Evolutionary conservation across 2,329 filamentous ascomycete genomes (phyloP).

Genomic region (Basipetospora chlamydospora): DNA sequence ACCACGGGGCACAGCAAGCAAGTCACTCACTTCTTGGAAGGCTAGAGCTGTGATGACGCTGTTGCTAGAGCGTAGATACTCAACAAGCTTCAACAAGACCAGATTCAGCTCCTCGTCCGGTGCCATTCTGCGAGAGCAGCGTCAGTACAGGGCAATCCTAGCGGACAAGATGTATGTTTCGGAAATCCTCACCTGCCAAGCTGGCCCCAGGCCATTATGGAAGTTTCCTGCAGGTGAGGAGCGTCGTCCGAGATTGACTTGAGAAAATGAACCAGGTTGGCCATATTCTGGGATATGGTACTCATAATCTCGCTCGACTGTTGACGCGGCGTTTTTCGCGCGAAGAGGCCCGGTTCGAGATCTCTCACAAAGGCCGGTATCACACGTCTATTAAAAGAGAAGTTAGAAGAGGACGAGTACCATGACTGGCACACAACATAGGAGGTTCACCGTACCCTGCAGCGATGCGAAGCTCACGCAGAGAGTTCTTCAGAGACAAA

Average conservation of each 20-base stretch:
- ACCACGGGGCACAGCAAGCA: neutral
- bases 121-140: conserved; percentile 36
- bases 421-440: conserved; percentile 1
- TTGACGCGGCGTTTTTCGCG: neutral
- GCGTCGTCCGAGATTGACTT: conserved; percentile 56
- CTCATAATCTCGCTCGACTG: conserved; percentile 10
- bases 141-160: neutral
- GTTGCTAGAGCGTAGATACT: conserved; percentile 77
- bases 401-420: neutral
- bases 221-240: conserved; percentile 61
- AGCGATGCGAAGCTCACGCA: conserved; percentile 71
- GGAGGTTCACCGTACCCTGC: conserved; percentile 41
- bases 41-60: conserved; percentile 65
- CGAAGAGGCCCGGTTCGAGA: conserved; percentile 9
- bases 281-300: conserved; percentile 6
- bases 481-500: conserved; percentile 65
- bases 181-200: conserved; percentile 47
- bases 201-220: conserved; percentile 75
- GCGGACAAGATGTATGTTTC: neutral
- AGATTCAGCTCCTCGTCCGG: conserved; percentile 76
- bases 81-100: conserved; percentile 67
- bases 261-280: conserved; percentile 53
- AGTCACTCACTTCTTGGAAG: conserved; percentile 62
- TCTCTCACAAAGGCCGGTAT: conserved; percentile 47
- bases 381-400: conserved; percentile 33